These are phyloP conservation scores for Coffea eugenioides DNA, from an alignment of 257 asterid genomes.

Conservation along the genomic window DNA sequence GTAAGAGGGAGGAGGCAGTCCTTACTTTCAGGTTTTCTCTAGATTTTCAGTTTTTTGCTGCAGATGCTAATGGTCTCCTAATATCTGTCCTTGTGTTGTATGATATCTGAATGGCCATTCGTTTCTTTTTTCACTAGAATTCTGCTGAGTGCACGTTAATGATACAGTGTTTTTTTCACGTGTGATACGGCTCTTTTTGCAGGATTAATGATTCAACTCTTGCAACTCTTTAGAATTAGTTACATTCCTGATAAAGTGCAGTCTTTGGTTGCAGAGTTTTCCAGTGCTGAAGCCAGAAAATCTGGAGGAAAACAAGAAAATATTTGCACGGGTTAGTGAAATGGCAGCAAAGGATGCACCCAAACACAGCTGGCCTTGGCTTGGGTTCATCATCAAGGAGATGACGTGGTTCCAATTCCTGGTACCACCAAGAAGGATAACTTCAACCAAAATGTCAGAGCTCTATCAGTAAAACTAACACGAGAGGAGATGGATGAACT, in stretches of 20 bases:
- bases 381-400: too few species aligned
- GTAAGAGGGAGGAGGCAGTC: background rate
- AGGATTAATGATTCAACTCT: background rate
- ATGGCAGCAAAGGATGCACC: constrained; percentile 27
- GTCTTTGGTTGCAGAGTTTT: constrained; percentile 5
- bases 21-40: too few species aligned
- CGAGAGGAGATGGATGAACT: constrained; percentile 33
- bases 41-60: too few species aligned
- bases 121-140: background rate
- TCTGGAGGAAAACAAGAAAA: constrained; percentile 25
- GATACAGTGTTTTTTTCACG: too few species aligned
- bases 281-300: constrained; percentile 32
- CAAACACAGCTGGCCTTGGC: constrained; percentile 42
- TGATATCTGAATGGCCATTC: background rate
- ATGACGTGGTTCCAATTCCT: constrained; percentile 38
- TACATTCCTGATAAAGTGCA: background rate
- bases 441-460: constrained; percentile 27
- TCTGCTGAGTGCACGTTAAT: too few species aligned
- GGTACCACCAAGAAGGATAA: constrained; percentile 41
- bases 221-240: background rate
- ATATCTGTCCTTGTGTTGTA: background rate
- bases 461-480: background rate
- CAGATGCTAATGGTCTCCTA: too few species aligned
- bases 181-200: background rate
- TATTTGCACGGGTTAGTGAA: constrained; percentile 16